These are phyloP conservation scores for Alternaria sp. DNA, from an alignment of 2,329 filamentous ascomycete species.

Conservation along the genomic window DNA sequence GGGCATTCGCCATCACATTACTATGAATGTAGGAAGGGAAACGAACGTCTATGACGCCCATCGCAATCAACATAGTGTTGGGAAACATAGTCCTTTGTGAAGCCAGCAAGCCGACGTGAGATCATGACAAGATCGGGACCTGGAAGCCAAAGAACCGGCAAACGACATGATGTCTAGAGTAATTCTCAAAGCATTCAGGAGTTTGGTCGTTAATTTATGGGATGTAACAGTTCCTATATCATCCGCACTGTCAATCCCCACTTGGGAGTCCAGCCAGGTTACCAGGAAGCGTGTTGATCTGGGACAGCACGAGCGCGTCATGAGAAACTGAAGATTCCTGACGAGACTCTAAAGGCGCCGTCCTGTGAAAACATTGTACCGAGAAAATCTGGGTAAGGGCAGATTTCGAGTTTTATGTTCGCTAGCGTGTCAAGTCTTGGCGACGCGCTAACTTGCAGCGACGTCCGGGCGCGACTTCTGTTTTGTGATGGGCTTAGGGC, in stretches of 20 bases:
- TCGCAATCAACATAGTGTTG: background rate
- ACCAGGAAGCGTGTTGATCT: constrained; percentile 73
- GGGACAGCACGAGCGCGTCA: constrained; percentile 99
- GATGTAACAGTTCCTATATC: constrained; percentile 53
- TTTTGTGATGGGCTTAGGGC: constrained; percentile 33
- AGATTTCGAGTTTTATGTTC: constrained; percentile 29
- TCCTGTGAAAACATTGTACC: constrained; percentile 70
- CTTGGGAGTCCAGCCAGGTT: constrained; percentile 59
- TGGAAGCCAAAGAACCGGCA: background rate
- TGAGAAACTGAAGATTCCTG: constrained; percentile 90
- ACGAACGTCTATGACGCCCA: too few species aligned
- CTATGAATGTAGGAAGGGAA: background rate
- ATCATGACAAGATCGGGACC: background rate
- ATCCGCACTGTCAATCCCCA: constrained; percentile 53
- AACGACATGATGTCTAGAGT: background rate
- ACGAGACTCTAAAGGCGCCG: constrained; percentile 99
- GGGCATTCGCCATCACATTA: background rate
- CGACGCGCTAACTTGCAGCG: constrained; percentile 19
- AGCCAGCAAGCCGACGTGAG: background rate
- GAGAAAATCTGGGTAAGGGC: constrained; percentile 2
- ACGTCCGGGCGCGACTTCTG: constrained; percentile 29
- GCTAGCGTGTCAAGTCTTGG: constrained; percentile 26
- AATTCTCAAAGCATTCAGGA: background rate
- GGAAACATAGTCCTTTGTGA: background rate
- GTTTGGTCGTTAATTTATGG: background rate